These are phyloP conservation scores for Letharia columbiana DNA, from an alignment of 495 filamentous ascomycete genomes.

Conservation along the genomic window DNA sequence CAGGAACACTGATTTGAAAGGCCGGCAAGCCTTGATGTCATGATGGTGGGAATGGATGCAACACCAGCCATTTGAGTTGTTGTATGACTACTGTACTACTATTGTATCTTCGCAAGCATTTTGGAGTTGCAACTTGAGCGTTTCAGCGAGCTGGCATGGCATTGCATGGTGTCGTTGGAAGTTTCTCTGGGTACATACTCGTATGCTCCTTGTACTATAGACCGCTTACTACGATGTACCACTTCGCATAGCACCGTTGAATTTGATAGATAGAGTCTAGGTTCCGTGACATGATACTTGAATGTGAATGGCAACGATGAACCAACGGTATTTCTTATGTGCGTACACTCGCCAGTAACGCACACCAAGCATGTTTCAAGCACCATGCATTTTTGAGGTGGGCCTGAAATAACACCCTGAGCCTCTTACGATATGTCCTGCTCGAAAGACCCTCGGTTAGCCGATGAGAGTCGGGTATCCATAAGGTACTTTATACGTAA, in stretches of 20 bases:
- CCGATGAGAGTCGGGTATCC: not conserved
- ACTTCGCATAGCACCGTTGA: not conserved
- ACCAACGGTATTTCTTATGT: not conserved
- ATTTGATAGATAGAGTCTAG: not conserved
- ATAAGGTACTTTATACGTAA: not conserved
- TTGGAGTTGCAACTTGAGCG: slow-evolving; percentile 7
- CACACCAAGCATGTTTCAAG: not conserved
- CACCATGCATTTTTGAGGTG: not conserved
- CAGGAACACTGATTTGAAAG: not conserved
- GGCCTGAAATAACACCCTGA: not conserved
- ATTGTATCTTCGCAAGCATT: not conserved
- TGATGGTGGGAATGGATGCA: not conserved
- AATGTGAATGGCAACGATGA: not conserved
- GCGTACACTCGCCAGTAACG: not conserved
- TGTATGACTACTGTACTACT: slow-evolving; percentile 9
- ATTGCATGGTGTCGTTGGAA: slow-evolving; percentile 1
- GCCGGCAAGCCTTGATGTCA: not conserved
- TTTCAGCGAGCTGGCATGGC: slow-evolving; percentile 15
- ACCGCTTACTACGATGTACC: not conserved
- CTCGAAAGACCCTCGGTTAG: not conserved
- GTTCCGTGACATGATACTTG: not conserved
- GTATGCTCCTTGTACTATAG: not conserved
- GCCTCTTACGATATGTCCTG: not conserved
- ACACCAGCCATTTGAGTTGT: not conserved
- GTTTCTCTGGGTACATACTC: not conserved